Evolutionary conservation across 306 rosid species (phyloP).

Genomic region (Acacia acuminata): DNA sequence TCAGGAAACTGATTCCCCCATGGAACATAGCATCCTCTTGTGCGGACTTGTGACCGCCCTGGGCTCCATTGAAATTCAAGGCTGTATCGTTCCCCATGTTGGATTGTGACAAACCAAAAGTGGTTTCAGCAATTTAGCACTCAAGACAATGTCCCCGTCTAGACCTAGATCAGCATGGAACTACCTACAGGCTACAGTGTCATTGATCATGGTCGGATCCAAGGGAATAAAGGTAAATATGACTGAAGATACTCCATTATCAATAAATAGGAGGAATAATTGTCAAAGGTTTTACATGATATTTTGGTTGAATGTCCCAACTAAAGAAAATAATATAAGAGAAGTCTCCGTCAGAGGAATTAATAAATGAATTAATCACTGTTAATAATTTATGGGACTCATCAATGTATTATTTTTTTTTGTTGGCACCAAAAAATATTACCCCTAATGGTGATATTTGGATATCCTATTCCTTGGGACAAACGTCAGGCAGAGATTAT

Average conservation of each 20-base stretch:
- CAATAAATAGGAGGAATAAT: neutral
- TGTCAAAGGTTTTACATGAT: conserved; percentile 16
- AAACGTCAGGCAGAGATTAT: neutral
- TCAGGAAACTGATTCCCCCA: conserved; percentile 8
- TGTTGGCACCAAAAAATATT: too few species aligned
- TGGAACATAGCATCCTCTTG: conserved; percentile 24
- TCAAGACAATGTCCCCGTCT: neutral
- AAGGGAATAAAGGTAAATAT: neutral
- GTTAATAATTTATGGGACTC: too few species aligned
- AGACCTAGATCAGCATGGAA: neutral
- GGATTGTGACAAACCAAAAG: neutral
- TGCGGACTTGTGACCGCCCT: conserved; percentile 23
- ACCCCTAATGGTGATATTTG: conserved; percentile 31
- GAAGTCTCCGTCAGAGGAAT: too few species aligned
- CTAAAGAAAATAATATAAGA: too few species aligned
- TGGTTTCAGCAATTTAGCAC: neutral
- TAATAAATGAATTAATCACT: too few species aligned
- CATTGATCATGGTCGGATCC: neutral
- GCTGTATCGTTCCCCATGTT: neutral
- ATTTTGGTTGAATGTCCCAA: too few species aligned
- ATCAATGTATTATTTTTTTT: too few species aligned
- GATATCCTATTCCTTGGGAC: conserved; percentile 10
- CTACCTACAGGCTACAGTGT: neutral
- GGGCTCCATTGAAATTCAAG: conserved; percentile 24
- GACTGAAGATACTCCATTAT: neutral